Evolutionary conservation across 176 grass and related monocot genomes (phyloP), one percentile per base, ranked within the genome.

Genomic region (Aegilops tauschii): DNA sequence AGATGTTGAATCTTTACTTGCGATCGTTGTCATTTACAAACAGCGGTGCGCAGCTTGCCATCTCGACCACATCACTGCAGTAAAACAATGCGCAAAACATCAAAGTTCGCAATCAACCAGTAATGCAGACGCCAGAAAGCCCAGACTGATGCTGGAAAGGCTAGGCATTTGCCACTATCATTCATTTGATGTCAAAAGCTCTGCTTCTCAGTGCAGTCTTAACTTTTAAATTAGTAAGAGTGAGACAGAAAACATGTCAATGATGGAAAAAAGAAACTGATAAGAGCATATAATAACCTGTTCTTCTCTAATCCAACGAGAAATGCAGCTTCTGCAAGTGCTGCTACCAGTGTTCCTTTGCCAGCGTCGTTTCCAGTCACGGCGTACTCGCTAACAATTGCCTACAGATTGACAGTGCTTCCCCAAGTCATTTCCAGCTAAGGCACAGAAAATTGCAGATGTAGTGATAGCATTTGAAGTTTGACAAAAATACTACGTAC

Each of bases 371-470:
- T 89, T 42, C 92, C 91, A 47, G 91, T 95, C 80, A 98, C 95
- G 61, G 95, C 93, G 29, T 95, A 98, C 75, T 98, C 95, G 62
- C 95, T 95, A 83, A 98, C 89, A 90, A 95, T 93, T 70, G 95
- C 95, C 93, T 98, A 16, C 54, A 82, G 23, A 42, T 6, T 32
- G 16, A 85, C 14, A 81, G 54, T 84, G 5, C 9, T 81, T 68
- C 68, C 42, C 27, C 17, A 52, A 12, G 8, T 90, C 20, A 78
- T 85, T 37, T 69, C 54, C 13, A 68, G 52, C 4, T 12, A 52
- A 28, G 9, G 16, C 21, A 61, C 30, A 71, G 63, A 66, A 28
- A 0, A 61, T 11, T 9, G 44, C n/a, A 65, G 37, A 87, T 58
- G 9, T 68, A 77, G 47, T 3, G 32, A 70, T 71, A 72, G 72